phyloP scores from a whole-genome alignment of 2,329 filamentous ascomycete genomes.

The Xylaria sp. region DNA sequence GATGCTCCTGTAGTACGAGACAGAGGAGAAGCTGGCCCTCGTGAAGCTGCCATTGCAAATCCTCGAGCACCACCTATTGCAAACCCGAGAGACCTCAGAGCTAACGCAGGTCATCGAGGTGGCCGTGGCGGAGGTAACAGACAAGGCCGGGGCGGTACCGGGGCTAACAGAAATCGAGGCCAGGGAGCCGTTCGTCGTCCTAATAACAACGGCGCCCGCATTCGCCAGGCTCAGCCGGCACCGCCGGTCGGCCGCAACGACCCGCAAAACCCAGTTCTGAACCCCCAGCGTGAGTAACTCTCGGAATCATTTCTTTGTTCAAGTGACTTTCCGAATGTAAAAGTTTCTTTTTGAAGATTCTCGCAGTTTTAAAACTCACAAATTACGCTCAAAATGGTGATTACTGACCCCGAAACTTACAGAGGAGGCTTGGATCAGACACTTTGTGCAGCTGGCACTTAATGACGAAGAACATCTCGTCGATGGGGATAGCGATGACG shows the following conservation, averaged over 20 bases:
- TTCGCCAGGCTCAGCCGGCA: conserved; percentile 35
- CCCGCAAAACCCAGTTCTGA: conserved; percentile 48
- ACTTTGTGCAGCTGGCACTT: conserved; percentile 65
- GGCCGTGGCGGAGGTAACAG: conserved; percentile 46
- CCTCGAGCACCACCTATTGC: conserved; percentile 30
- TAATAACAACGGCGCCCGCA: conserved; percentile 22
- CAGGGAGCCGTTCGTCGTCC: conserved; percentile 38
- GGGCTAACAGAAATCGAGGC: conserved; percentile 42
- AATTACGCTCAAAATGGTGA: not conserved
- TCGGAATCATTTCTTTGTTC: not conserved
- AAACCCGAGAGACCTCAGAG: conserved; percentile 43
- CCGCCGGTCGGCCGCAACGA: conserved; percentile 37
- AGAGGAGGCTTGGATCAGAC: conserved; percentile 63
- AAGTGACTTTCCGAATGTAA: not conserved
- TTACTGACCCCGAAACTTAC: not conserved
- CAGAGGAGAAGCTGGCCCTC: conserved; percentile 41
- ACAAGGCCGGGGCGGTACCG: conserved; percentile 42
- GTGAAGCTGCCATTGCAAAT: conserved; percentile 36
- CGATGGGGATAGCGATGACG: conserved; percentile 56
- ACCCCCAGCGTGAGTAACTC: conserved; percentile 49
- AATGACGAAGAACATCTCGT: conserved; percentile 62
- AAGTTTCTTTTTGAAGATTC: not conserved
- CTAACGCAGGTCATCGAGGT: conserved; percentile 46
- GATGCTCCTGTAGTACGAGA: conserved; percentile 45
- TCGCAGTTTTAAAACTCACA: not conserved